Percentiles rank a stretch among this genome's conserved stretches.
These are phyloP conservation scores for Cystoderma amianthinum DNA, from an alignment of 768 basidiomycete species.

Conservation along the genomic window DNA sequence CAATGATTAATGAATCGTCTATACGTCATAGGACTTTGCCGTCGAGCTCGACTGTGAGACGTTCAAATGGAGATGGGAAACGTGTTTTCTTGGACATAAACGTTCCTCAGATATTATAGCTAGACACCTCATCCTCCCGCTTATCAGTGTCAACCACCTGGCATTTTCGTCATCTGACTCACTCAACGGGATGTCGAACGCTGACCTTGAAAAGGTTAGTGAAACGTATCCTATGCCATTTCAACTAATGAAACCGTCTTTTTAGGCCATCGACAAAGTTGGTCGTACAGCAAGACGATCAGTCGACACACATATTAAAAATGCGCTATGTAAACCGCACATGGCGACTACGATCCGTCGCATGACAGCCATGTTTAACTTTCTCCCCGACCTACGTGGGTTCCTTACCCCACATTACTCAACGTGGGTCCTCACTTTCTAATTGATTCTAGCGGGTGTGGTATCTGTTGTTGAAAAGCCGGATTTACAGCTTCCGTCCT, in stretches of 20 bases:
- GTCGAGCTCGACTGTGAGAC: constrained; percentile 49
- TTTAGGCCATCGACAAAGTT: constrained; percentile 61
- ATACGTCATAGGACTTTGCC: constrained; percentile 49
- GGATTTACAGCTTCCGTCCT: not conserved
- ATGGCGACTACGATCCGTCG: constrained; percentile 61
- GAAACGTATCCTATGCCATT: too few species aligned
- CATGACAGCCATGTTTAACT: constrained; percentile 68
- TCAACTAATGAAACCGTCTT: not conserved
- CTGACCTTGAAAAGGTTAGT: constrained; percentile 64
- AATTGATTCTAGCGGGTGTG: constrained; percentile 38
- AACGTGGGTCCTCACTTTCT: constrained; percentile 4
- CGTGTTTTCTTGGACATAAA: constrained; percentile 55
- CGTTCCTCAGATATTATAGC: constrained; percentile 68
- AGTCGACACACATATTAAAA: constrained; percentile 65
- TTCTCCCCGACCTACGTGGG: constrained; percentile 59
- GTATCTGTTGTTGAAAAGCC: not conserved
- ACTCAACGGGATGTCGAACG: constrained; percentile 45
- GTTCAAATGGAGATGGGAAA: constrained; percentile 81
- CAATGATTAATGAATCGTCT: constrained; percentile 7
- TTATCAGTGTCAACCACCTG: constrained; percentile 65
- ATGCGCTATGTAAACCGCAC: constrained; percentile 63
- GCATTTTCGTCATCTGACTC: constrained; percentile 57
- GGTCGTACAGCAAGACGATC: constrained; percentile 65
- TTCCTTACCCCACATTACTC: constrained; percentile 8
- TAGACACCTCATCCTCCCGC: constrained; percentile 69